Evolutionary conservation across 768 basidiomycete species (phyloP), one percentile per base, ranked within the genome.

Genomic region (Dendrothele bispora): DNA sequence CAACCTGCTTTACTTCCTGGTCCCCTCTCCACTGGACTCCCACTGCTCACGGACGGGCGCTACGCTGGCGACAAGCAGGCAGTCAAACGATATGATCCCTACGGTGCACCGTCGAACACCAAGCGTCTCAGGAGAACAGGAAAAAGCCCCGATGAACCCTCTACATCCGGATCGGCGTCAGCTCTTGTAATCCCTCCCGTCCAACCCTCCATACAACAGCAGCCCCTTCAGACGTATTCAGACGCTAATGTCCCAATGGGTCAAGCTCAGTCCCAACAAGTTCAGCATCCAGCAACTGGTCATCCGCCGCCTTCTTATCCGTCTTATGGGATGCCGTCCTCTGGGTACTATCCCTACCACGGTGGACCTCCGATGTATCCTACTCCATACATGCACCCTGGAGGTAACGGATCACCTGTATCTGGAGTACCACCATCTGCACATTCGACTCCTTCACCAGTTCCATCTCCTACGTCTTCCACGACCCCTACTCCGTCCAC

Each of bases 31-130:
- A 66, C 72, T 11, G 73, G 69, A 24, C 62, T 75, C 22, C 78
- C 78, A 11, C 76, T 82, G 30, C 71, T 79, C 32, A 73, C 71
- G 1, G 77, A 79, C 32, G 68, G 69, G 24, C 74, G 72, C 39
- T 49, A 72, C 21, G 51, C 72, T 1, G 78, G 77, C 26, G 56
- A 56, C 20, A 78, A 75, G 55, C 73, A 74, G 12, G 48, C 47
- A 24, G 35, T 20, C 34, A 71, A 70, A 51, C 70, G 78, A 18
- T 78, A 54, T 53, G 68, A 66, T 26, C 78, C 80, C 4, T 78
- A 78, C 47, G 55, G 56, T 11, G 45, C 63, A 2, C 55, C 60
- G 7, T 48, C 58, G 14, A 39, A 46, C 6, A 29, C 61, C 43
- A 78, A 76, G 57, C 68, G 67, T n/a, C 25, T 61, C 4, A 67